Base-by-base conservation (phyloP, 306 rosid species). In the Vigna nakashimae region DNA sequence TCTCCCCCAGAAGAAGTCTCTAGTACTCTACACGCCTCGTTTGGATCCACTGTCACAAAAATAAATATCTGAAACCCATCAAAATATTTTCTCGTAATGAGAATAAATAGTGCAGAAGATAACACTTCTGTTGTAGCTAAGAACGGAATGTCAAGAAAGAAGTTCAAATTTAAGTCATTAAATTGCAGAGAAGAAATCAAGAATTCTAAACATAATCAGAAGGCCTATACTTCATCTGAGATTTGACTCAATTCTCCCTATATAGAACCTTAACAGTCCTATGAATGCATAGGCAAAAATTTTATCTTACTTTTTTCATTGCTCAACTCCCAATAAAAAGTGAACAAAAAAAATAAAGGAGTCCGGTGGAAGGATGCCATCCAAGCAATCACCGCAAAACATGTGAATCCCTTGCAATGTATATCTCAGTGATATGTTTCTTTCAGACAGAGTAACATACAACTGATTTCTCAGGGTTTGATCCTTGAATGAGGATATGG, bases 11-110 rank as follows among this genome's bases (percentile, higher is more conserved):
- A 79, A 71, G 89, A 83, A 84, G 74, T 80, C 79, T 89, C 91
- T 51, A 82, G 57, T 52, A 81, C 86, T 69, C 77, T 75, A 69
- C 80, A 81, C 81, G 74, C 87, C 77, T 80, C 91, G 74, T 87
- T 91, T 50, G 87, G 69, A 69, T 88, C 93, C 91, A 89, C 92
- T 90, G 90, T 79, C 83, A 87, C 51, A 76, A 64, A 40, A 81
- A 86, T 42, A 78, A 65, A 78, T 78, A 69, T 75, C 59, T 77
- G n/a, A 69, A 74, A 48, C 49, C 30, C 72, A 49, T 71, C n/a
- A 43, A 70, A 68, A 79, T 60, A 32, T 22, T 67, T 68, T 73
- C 62, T 80, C 34, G 15, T 48, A 28, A 64, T 22, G 53, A 67
- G 42, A 58, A 48, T 32, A 66, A 30, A 72, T 40, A 60, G 9